phyloP scores from a whole-genome alignment of 1,284 basidiomycete species.

The Inonotus obliquus region DNA sequence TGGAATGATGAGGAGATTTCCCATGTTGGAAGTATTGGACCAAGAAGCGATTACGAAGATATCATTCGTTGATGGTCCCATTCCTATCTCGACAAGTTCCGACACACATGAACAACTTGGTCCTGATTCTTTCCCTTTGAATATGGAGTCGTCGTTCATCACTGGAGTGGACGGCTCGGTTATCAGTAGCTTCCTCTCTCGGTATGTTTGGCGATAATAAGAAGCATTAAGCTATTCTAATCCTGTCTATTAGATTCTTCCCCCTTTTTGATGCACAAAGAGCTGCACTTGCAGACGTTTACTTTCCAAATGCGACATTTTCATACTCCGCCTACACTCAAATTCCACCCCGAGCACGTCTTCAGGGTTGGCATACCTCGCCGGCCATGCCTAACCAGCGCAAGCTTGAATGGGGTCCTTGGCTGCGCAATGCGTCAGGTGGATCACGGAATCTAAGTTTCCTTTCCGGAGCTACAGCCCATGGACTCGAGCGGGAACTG shows the following conservation, averaged over 20 bases:
- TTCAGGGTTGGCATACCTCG: slow-evolving; percentile 58
- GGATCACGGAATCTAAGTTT: slow-evolving; percentile 78
- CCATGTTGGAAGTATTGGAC: slow-evolving; percentile 69
- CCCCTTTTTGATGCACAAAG: slow-evolving; percentile 79
- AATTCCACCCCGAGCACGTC: slow-evolving; percentile 68
- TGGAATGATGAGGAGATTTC: slow-evolving; percentile 66
- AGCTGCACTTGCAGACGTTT: slow-evolving; percentile 63
- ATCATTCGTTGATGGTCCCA: slow-evolving; percentile 58
- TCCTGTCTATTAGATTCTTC: slow-evolving; percentile 61
- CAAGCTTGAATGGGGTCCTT: slow-evolving; percentile 70
- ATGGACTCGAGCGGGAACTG: slow-evolving; percentile 58
- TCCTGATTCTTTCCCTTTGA: slow-evolving; percentile 65
- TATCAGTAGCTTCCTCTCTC: slow-evolving; percentile 72
- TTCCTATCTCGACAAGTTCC: slow-evolving; percentile 36
- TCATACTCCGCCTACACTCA: slow-evolving; percentile 82
- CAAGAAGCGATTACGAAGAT: slow-evolving; percentile 71
- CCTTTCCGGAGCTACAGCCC: slow-evolving; percentile 34
- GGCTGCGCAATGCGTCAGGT: slow-evolving; percentile 49
- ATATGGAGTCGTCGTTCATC: slow-evolving; percentile 72
- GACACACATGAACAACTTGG: slow-evolving; percentile 36
- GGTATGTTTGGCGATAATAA: slow-evolving; percentile 43
- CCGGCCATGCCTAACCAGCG: slow-evolving; percentile 74
- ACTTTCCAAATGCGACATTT: slow-evolving; percentile 83
- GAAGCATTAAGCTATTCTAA: not conserved
- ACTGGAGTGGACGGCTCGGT: slow-evolving; percentile 66